Evolutionary conservation across 1,139 yeast species (phyloP).

Genomic region (Pichia sp.): DNA sequence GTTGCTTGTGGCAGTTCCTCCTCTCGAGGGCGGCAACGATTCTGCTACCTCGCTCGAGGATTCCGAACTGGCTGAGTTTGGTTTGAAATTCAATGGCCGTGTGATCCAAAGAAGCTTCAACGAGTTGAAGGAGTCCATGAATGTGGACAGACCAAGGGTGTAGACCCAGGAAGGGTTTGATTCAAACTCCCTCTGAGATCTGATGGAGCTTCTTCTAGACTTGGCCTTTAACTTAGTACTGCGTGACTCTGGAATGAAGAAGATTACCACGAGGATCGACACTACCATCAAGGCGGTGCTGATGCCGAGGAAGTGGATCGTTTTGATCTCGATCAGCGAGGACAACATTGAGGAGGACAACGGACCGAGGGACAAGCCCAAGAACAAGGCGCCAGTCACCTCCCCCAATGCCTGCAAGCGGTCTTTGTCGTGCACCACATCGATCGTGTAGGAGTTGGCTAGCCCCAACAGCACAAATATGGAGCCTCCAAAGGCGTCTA

Average conservation of each 20-base stretch:
- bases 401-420: constrained; percentile 56
- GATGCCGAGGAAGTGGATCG: constrained; percentile 4
- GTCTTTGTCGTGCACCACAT: constrained; percentile 52
- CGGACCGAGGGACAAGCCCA: constrained; percentile 67
- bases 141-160: constrained; percentile 15
- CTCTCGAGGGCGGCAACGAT: background rate
- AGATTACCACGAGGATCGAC: constrained; percentile 34
- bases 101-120: constrained; percentile 44
- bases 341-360: constrained; percentile 43
- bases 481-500: constrained; percentile 57
- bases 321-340: background rate
- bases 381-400: constrained; percentile 51
- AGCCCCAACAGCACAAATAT: constrained; percentile 46
- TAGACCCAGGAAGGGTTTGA: constrained; percentile 9
- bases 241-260: constrained; percentile 58
- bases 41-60: constrained; percentile 1
- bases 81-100: constrained; percentile 14
- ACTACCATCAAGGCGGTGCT: constrained; percentile 13
- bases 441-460: constrained; percentile 58
- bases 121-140: constrained; percentile 41
- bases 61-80: background rate
- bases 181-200: constrained; percentile 25
- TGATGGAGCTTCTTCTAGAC: constrained; percentile 39
- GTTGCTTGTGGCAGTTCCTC: background rate
- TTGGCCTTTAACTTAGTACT: constrained; percentile 42